Evolutionary conservation across 2,329 filamentous ascomycete genomes (phyloP).

Genomic region (Claviceps cyperi): DNA sequence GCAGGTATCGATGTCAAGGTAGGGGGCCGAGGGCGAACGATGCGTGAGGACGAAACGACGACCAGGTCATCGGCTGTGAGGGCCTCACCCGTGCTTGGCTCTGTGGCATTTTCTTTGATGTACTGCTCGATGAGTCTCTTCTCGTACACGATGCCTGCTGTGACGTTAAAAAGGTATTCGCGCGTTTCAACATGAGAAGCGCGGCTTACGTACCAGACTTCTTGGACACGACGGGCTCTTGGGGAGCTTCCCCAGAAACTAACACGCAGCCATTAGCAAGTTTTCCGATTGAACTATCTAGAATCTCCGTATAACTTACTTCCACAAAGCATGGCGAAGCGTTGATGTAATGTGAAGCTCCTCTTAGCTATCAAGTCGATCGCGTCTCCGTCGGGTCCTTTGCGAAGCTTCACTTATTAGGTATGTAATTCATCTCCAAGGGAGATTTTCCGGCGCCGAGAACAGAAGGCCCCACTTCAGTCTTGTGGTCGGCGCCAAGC

Average conservation of each 20-base stretch:
- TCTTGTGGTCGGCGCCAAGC: not conserved
- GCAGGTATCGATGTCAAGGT: slow-evolving; percentile 93
- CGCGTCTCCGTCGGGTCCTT: slow-evolving; percentile 8
- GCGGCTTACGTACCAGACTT: slow-evolving; percentile 59
- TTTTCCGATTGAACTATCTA: too few relatives aligned
- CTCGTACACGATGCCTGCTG: slow-evolving; percentile 73
- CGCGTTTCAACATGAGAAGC: not conserved
- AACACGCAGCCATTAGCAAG: not conserved
- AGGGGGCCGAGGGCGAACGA: slow-evolving; percentile 79
- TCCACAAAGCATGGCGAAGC: slow-evolving; percentile 32
- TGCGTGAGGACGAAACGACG: slow-evolving; percentile 67
- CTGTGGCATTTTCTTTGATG: slow-evolving; percentile 82
- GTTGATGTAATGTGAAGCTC: slow-evolving; percentile 12
- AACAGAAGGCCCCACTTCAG: slow-evolving; percentile 1
- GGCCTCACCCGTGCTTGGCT: slow-evolving; percentile 79
- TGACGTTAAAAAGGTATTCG: not conserved
- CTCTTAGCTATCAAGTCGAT: slow-evolving; percentile 2
- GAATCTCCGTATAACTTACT: slow-evolving; percentile 19
- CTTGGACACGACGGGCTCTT: slow-evolving; percentile 85
- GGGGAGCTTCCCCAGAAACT: slow-evolving; percentile 95
- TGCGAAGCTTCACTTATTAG: not conserved
- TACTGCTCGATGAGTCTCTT: slow-evolving; percentile 91
- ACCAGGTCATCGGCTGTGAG: slow-evolving; percentile 74
- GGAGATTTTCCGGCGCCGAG: slow-evolving; percentile 11
- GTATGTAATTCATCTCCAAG: too few relatives aligned